Percentiles rank a stretch among this genome's conserved stretches.
Evolutionary conservation across 495 filamentous ascomycete species (phyloP).

Genomic region (Cercophora samala): DNA sequence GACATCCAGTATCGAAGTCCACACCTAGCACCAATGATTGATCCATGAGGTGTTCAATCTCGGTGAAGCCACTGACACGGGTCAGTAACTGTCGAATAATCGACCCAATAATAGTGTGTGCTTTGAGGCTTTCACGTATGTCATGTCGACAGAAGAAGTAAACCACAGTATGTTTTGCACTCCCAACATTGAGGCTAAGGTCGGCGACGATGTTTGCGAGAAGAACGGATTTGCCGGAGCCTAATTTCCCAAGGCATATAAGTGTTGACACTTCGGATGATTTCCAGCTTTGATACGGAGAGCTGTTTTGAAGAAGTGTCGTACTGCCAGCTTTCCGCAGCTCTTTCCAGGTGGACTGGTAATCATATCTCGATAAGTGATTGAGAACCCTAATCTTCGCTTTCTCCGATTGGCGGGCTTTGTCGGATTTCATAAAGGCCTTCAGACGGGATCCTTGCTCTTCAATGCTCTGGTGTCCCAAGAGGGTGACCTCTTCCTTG

Average conservation of each 20-base stretch:
- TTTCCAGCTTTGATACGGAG: slow-evolving; percentile 42
- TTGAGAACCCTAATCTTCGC: slow-evolving; percentile 33
- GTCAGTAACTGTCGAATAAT: slow-evolving; percentile 40
- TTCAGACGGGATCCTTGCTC: slow-evolving; percentile 35
- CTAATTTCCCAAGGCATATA: slow-evolving; percentile 40
- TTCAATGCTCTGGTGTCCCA: slow-evolving; percentile 33
- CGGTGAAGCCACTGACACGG: slow-evolving; percentile 19
- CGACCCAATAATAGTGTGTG: slow-evolving; percentile 39
- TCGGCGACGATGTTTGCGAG: slow-evolving; percentile 46
- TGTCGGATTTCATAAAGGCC: slow-evolving; percentile 28
- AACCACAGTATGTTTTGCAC: slow-evolving; percentile 24
- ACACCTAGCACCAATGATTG: slow-evolving; percentile 29
- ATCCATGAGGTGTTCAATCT: slow-evolving; percentile 16
- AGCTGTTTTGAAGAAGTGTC: slow-evolving; percentile 25
- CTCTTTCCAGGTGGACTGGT: slow-evolving; percentile 43
- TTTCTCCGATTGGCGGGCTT: slow-evolving; percentile 30
- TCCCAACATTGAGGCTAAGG: slow-evolving; percentile 30
- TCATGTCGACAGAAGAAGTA: slow-evolving; percentile 49
- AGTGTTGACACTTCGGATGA: slow-evolving; percentile 29
- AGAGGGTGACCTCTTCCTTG: slow-evolving; percentile 36
- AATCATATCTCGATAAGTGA: slow-evolving; percentile 42
- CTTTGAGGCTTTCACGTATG: slow-evolving; percentile 37
- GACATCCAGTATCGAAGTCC: slow-evolving; percentile 19
- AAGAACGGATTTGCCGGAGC: slow-evolving; percentile 44
- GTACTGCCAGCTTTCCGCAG: slow-evolving; percentile 41